Evolutionary conservation across 345 rosid genomes (phyloP), one percentile per base, ranked within the genome.

Genomic region (Sisymbrium irio): DNA sequence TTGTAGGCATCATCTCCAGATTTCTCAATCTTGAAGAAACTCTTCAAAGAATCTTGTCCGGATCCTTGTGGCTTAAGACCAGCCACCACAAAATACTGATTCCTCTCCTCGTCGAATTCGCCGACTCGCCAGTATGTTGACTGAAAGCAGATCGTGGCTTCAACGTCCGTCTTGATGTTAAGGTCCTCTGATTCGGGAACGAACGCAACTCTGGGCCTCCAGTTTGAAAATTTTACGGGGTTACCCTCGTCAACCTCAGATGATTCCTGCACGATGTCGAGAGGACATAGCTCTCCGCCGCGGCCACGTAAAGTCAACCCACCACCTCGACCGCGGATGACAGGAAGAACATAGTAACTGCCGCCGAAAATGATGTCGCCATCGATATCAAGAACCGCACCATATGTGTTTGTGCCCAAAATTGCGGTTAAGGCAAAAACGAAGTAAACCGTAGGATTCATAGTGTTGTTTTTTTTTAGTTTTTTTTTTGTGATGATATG

Each of bases 1-100:
- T 91, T 91, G 83, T 84, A 87, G 46, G 39, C 55, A 32, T 69
- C 72, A 32, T 69, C 74, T 6, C 60, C 75, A 33, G 65, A 12
- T 78, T 78, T 84, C 77, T 76, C 71, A 10, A 90, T 88, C 83
- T 83, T 75, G 71, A 85, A 84, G 86, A 88, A 90, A 66, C 84
- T 90, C 81, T 67, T 71, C 2, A 40, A 2, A 0, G 89, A 85
- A 19, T 76, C 65, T 3, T 19, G 15, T n/a, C 83, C 82, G 0
- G 71, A 78, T 17, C 79, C 82, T 45, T 87, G 85, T 58, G 62
- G 83, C 2, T 71, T 78, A 9, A 85, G 85, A 7, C 83, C 88
- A 30, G 78, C 82, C 2, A 53, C 75, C 71, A 85, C 77, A 33
- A 85, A 80, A 73, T 79, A 76, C 47, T 85, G 83, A 32, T 70